Conservation (phyloP, 768 basidiomycete genomes). For the Suillus subaureus region DNA sequence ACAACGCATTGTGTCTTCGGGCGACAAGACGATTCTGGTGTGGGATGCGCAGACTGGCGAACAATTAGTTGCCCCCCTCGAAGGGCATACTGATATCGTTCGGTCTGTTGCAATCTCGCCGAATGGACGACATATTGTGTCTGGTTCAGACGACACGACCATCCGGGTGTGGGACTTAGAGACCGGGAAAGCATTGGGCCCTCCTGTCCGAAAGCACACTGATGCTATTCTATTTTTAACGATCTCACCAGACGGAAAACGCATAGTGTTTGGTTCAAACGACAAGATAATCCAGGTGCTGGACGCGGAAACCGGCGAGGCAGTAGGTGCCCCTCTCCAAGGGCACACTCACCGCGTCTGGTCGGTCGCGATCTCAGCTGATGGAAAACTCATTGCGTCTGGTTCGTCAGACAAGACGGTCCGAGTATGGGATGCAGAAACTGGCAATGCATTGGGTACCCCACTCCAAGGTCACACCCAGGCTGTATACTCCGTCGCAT, state of each 20-base stretch:
- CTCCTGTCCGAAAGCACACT: slow-evolving; percentile 4
- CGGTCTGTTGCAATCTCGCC: slow-evolving; percentile 7
- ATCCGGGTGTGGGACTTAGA: slow-evolving; percentile 5
- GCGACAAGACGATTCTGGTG: slow-evolving; percentile 30
- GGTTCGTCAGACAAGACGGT: slow-evolving; percentile 6
- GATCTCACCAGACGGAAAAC: neutral
- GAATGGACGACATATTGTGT: slow-evolving; percentile 7
- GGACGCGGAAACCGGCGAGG: neutral
- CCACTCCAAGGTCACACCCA: slow-evolving; percentile 18
- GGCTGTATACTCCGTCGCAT: slow-evolving; percentile 3
- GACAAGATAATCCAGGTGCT: slow-evolving; percentile 1
- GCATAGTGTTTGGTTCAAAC: slow-evolving; percentile 6
- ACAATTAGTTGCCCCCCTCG: neutral
- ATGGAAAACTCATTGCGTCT: neutral
- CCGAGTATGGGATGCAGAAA: slow-evolving; percentile 5
- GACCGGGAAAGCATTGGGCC: slow-evolving; percentile 9
- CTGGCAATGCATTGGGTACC: neutral
- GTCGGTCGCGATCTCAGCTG: neutral
- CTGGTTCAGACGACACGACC: neutral
- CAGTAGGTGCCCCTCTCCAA: neutral
- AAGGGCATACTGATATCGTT: neutral
- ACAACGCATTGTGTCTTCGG: slow-evolving; percentile 32
- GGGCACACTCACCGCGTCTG: neutral
- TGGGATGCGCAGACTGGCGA: slow-evolving; percentile 30
- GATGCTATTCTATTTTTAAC: neutral